Conservation (phyloP, 208 protist genomes). For the Trypanosoma brucei region DNA sequence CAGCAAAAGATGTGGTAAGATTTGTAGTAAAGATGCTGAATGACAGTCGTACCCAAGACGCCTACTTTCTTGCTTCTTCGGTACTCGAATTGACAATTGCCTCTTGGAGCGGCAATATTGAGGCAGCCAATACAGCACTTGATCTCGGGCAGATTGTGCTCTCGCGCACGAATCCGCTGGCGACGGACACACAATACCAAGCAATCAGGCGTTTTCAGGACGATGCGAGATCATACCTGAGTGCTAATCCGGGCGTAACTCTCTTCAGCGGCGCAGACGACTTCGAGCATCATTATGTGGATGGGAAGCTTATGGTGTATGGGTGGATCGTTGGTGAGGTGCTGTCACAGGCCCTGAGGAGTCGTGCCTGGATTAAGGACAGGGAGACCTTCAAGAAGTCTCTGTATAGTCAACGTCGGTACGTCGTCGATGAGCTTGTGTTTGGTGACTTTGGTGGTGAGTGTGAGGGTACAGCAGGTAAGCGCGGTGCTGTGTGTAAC, state of each 20-base stretch:
- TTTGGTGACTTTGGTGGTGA: conserved; percentile 25
- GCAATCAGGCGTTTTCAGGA: not conserved
- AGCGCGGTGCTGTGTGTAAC: conserved; percentile 4
- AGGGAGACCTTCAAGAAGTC: conserved; percentile 8
- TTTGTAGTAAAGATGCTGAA: not conserved
- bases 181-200: not conserved
- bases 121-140: not conserved
- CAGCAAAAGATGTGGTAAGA: not conserved
- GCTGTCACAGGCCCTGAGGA: conserved; percentile 18
- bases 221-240: not conserved
- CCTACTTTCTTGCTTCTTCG: conserved; percentile 2
- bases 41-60: not conserved
- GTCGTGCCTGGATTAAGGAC: conserved; percentile 10
- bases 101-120: not conserved
- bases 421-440: conserved; percentile 18
- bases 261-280: not conserved
- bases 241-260: not conserved
- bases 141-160: not conserved
- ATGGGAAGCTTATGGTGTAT: conserved; percentile 28
- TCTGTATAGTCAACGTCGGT: conserved; percentile 23
- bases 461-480: not conserved
- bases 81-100: not conserved
- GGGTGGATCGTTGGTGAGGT: conserved; percentile 39
- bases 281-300: conserved; percentile 13
- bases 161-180: not conserved